Evolutionary conservation across 1,139 yeast species (phyloP), one percentile per base, ranked within the genome.

Genomic region (Pichia norvegensis): DNA sequence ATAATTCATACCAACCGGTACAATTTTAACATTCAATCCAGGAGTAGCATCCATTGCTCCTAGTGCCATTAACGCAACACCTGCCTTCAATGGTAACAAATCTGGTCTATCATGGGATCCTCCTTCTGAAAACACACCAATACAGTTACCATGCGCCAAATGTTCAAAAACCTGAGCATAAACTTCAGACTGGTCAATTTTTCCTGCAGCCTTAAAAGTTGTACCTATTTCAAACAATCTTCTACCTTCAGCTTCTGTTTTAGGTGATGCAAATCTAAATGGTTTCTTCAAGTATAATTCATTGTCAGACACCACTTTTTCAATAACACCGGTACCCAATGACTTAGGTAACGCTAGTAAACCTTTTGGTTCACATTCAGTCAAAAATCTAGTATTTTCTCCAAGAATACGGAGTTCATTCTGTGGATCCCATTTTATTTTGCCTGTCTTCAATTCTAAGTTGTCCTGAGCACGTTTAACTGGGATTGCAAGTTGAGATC

Each of bases 41-140:
- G 94, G 87, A 50, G 78, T 73, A 43, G 76, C 71, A 17, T 81
- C 85, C 73, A 86, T 75, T 0, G 97, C 94, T 19, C 97, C 97
- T 20, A 92, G 69, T 0, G 97, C 97, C 97, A 92, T 92, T 44
- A 92, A 83, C 2, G 97, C 97, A 17, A 92, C 97, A 47, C 98
- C 98, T 0, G 97, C 97, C 60, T 92, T 92, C 58, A 92, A 69
- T 0, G 97, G 97, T 46, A 92, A 69, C 53, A 92, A 66, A 54
- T 87, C 95, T 0, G 97, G 81, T 51, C 97, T 73, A 63, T 92
- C 98, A 58, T 92, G 98, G 17, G 95, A 85, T 0, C 97, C 97
- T 44, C 97, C 97, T 67, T 90, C 97, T 4, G 97, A 97, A 67
- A 90, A 92, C 44, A 92, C 86, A n/a, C 97, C 98, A 35, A 92